Evolutionary conservation across 768 basidiomycete genomes (phyloP), one percentile per base, ranked within the genome.

Genomic region (Boletus sp.): DNA sequence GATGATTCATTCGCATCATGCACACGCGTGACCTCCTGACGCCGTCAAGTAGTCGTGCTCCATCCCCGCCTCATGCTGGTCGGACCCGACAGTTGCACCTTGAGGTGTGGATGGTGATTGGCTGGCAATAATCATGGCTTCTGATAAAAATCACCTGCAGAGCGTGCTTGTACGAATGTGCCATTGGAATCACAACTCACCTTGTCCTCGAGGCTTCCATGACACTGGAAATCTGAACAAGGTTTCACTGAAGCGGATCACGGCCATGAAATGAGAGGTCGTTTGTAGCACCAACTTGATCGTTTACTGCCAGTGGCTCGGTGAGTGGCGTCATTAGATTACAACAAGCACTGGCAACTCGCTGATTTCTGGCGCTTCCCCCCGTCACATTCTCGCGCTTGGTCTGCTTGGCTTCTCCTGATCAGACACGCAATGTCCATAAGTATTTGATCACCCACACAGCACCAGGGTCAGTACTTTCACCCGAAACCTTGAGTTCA

Each of bases 141-240:
- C 17, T 15, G n/a, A 42, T 39, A 23, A 46, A 43, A 57, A 50
- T 42, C 27, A 41, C 46, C 17, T 17, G 6, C 14, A 48, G n/a
- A 15, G 42, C 30, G 37, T 55, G 47, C 29, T 33, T 32, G 38
- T 34, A 37, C 15, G 11, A 38, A 29, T 33, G 52, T 6, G 21
- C 23, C 29, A 32, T 40, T 8, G 14, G 35, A 55, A 47, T 47
- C 51, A 50, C 29, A 42, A 51, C 62, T 54, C 59, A 27, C 65
- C 42, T 27, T 59, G 13, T 45, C 64, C 62, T 58, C 43, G 48
- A 56, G 64, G 65, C 25, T 37, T 15, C 4, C 23, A 21, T 46
- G 43, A 15, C 43, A 34, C 40, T 34, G 17, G 27, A 17, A 33
- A 30, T 30, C n/a, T 27, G 42, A 48, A 44, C 30, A 37, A 50